A percentile compares a stretch with the other conserved stretches of the same genome.
These are phyloP conservation scores for Rhododendron mucronatum DNA, from an alignment of 148 eudicot genomes.

Conservation along the genomic window DNA sequence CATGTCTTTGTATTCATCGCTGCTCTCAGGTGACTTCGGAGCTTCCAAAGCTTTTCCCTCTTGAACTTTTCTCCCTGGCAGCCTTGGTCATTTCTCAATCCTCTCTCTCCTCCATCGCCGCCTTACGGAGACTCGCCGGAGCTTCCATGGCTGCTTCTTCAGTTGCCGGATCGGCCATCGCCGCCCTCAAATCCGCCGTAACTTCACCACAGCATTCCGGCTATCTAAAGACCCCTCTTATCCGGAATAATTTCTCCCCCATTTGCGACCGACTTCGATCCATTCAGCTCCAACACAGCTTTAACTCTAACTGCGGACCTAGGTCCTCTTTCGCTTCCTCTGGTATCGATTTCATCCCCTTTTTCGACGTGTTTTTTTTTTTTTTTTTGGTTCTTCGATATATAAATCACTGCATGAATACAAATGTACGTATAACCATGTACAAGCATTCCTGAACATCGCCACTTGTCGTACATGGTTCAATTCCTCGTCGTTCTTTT, in stretches of 20 bases:
- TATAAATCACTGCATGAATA: background rate
- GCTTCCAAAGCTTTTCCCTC: conserved; percentile 5
- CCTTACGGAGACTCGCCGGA: background rate
- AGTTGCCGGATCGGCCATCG: conserved; percentile 41
- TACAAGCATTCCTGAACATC: background rate
- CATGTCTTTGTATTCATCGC: conserved; percentile 8
- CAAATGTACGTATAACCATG: background rate
- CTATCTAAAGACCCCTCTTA: conserved; percentile 23
- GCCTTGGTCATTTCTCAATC: conserved; percentile 16
- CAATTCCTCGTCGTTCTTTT: background rate
- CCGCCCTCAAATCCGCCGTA: conserved; percentile 28
- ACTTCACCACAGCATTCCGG: conserved; percentile 18
- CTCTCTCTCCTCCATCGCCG: conserved; percentile 16
- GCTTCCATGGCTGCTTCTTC: conserved; percentile 35
- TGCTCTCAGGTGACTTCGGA: background rate
- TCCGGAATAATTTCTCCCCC: conserved; percentile 15
- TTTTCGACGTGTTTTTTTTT: too few species aligned
- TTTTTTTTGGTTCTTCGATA: background rate
- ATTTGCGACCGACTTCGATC: conserved; percentile 8
- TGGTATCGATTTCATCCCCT: conserved; percentile 19
- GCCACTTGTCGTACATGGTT: background rate
- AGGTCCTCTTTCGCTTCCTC: conserved; percentile 30
- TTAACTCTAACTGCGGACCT: conserved; percentile 25
- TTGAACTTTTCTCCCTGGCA: background rate
- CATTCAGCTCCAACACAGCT: conserved; percentile 19